These are phyloP conservation scores for Colletotrichum navitas DNA, from an alignment of 2,329 filamentous ascomycete genomes.

Conservation along the genomic window DNA sequence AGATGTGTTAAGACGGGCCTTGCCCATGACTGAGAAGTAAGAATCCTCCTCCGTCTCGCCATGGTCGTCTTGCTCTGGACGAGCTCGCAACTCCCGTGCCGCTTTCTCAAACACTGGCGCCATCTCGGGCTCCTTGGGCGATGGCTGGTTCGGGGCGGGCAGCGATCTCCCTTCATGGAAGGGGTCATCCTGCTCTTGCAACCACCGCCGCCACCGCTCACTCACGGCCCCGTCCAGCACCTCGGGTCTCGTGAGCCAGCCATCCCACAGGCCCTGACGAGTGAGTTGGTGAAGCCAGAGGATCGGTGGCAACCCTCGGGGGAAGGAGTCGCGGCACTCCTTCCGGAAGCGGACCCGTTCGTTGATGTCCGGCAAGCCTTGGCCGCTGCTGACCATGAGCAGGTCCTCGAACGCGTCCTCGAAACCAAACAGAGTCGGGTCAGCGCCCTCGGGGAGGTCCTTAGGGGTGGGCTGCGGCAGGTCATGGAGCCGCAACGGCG, in stretches of 20 bases:
- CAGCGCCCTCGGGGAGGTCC: conserved; percentile 55
- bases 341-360: conserved; percentile 52
- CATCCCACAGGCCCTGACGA: conserved; percentile 42
- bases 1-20: conserved; percentile 29
- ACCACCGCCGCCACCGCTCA: conserved; percentile 42
- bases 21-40: conserved; percentile 34
- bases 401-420: conserved; percentile 71
- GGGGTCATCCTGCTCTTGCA: conserved; percentile 37
- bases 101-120: not conserved
- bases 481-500: conserved; percentile 58
- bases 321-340: conserved; percentile 55
- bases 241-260: conserved; percentile 40
- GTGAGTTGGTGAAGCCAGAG: conserved; percentile 54
- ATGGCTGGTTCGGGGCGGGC: not conserved
- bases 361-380: conserved; percentile 56
- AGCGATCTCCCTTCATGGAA: conserved; percentile 24
- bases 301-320: conserved; percentile 55
- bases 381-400: conserved; percentile 59
- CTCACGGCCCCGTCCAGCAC: conserved; percentile 36
- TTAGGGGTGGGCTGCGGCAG: conserved; percentile 62
- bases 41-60: conserved; percentile 38
- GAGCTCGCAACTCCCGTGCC: not conserved
- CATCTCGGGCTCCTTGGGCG: not conserved
- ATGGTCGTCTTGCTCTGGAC: conserved; percentile 11
- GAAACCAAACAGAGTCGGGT: conserved; percentile 61